Percentiles rank a stretch among this genome's conserved stretches.
Evolutionary conservation across 441 rosid genomes (phyloP).

Genomic region (Populus hybrid): DNA sequence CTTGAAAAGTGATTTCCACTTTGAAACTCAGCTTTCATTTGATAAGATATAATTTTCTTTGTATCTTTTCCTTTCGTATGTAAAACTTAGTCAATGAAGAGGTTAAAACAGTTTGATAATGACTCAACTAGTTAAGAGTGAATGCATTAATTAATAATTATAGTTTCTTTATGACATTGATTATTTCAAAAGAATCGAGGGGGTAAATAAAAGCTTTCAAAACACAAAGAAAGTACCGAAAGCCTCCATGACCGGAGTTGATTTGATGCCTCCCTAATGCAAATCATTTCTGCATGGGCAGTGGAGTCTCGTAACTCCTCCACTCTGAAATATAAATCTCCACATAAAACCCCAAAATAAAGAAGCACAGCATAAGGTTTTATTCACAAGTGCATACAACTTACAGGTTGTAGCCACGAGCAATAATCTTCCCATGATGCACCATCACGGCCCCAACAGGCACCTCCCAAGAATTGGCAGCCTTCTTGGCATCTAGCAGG

Average conservation of each 20-base stretch:
- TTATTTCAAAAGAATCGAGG: not conserved
- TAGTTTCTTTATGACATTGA: not conserved
- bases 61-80: not conserved
- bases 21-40: not conserved
- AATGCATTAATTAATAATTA: not conserved
- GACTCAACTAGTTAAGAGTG: not conserved
- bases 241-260: conserved; percentile 82
- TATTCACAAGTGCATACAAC: conserved; percentile 28
- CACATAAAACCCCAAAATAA: conserved; percentile 16
- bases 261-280: conserved; percentile 89
- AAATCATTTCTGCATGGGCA: conserved; percentile 97
- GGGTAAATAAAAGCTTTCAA: conserved; percentile 3
- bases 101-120: not conserved
- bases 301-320: conserved; percentile 95
- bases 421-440: conserved; percentile 80
- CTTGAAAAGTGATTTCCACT: not conserved
- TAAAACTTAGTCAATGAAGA: not conserved
- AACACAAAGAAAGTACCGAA: conserved; percentile 44
- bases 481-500: conserved; percentile 84
- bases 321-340: conserved; percentile 57
- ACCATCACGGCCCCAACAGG: conserved; percentile 97
- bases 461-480: conserved; percentile 97
- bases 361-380: conserved; percentile 12
- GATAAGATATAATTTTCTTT: not conserved
- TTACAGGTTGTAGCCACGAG: conserved; percentile 94